Conservation (phyloP, 1,284 basidiomycete genomes). For the Spongispora temasekensis region DNA sequence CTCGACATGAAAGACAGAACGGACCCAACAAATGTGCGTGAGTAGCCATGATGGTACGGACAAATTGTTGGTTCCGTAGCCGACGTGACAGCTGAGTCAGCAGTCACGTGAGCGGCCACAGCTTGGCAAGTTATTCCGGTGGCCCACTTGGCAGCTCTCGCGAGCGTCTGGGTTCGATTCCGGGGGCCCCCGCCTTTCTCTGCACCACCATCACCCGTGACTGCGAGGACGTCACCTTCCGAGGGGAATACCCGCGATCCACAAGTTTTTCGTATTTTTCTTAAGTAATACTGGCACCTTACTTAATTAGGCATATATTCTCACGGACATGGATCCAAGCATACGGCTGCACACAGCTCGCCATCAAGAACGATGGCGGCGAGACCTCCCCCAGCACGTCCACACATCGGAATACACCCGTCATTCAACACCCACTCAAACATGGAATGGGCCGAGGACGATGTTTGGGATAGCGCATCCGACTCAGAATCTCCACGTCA, state of each 20-base stretch:
- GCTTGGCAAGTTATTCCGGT: no score
- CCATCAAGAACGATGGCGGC: constrained; percentile 52
- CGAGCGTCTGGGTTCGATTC: no score
- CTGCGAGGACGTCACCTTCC: no score
- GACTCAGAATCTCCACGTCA: constrained; percentile 73
- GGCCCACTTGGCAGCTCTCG: no score
- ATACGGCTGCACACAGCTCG: constrained; percentile 1
- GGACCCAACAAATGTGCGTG: not conserved
- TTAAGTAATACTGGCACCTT: no score
- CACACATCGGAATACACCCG: constrained; percentile 68
- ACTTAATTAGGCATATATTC: constrained; percentile 11
- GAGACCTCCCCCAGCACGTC: constrained; percentile 72
- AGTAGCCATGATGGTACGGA: not conserved
- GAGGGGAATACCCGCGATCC: no score
- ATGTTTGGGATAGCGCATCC: constrained; percentile 87
- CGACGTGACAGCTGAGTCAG: not conserved
- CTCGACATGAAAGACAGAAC: not conserved
- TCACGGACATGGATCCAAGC: constrained; percentile 9
- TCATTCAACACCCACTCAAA: constrained; percentile 50
- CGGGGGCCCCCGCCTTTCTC: no score
- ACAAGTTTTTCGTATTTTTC: no score
- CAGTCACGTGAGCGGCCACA: not conserved
- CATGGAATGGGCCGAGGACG: constrained; percentile 78
- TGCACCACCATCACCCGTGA: no score
- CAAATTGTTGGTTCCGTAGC: no score